Percentiles rank a stretch among this genome's conserved stretches.
These are phyloP conservation scores for Zasmidium cellare DNA, from an alignment of 2,329 filamentous ascomycete genomes.

Conservation along the genomic window DNA sequence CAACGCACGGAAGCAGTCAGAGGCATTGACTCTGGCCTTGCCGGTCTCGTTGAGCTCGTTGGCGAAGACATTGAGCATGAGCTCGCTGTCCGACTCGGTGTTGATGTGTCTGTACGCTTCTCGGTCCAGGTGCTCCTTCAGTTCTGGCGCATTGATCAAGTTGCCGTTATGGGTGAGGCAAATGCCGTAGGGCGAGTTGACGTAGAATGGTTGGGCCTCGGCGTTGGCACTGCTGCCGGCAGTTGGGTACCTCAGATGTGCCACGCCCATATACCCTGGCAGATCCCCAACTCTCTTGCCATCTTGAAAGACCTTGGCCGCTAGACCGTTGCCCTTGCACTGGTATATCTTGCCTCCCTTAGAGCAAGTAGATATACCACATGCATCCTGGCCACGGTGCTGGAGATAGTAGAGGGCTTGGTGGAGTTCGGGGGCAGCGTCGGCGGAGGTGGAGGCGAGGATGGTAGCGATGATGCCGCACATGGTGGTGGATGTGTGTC, in stretches of 20 bases:
- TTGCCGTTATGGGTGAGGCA: constrained; percentile 85
- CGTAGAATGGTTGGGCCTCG: constrained; percentile 90
- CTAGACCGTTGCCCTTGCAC: constrained; percentile 89
- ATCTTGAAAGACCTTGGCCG: constrained; percentile 79
- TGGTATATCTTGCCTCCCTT: constrained; percentile 79
- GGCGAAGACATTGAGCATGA: constrained; percentile 87
- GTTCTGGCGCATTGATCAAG: constrained; percentile 73
- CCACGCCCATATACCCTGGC: constrained; percentile 83
- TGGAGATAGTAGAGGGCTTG: constrained; percentile 42
- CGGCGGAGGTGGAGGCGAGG: constrained; percentile 42
- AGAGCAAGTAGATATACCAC: constrained; percentile 75
- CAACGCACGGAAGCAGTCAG: constrained; percentile 74
- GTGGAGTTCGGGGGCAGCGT: constrained; percentile 39
- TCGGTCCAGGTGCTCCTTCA: constrained; percentile 71
- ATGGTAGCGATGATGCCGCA: constrained; percentile 54
- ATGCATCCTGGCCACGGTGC: constrained; percentile 82
- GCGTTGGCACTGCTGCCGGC: constrained; percentile 80
- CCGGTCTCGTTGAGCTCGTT: constrained; percentile 77
- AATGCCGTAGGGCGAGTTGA: constrained; percentile 81
- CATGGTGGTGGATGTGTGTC: constrained; percentile 38
- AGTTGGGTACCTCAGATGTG: constrained; percentile 86
- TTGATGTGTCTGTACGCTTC: constrained; percentile 86
- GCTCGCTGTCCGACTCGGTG: constrained; percentile 83
- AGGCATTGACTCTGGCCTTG: constrained; percentile 75
- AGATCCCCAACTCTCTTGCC: constrained; percentile 72